A percentile compares a stretch with the other conserved stretches of the same genome.
Evolutionary conservation across 257 asterid species (phyloP).

Genomic region (Penstemon newberryi): DNA sequence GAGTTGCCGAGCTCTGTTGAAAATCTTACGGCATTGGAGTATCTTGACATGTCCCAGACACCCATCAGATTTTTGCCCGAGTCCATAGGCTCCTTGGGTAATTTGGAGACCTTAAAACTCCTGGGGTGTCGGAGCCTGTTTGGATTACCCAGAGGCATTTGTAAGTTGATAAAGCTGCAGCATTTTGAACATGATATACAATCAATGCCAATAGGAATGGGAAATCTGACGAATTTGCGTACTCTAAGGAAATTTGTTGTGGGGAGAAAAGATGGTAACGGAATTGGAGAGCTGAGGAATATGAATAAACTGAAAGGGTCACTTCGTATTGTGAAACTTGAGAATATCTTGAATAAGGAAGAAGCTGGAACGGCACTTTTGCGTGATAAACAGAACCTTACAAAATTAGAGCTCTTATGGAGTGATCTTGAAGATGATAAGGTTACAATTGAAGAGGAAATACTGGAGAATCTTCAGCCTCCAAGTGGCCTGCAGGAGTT

Average conservation of each 20-base stretch:
- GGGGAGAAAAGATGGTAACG: slow-evolving; percentile 24
- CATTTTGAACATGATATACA: slow-evolving; percentile 29
- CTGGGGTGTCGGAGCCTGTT: slow-evolving; percentile 16
- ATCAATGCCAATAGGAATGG: slow-evolving; percentile 31
- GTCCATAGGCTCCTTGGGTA: slow-evolving; percentile 11
- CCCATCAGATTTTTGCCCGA: slow-evolving; percentile 28
- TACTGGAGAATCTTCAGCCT: slow-evolving; percentile 22
- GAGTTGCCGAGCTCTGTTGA: slow-evolving; percentile 23
- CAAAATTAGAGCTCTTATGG: slow-evolving; percentile 24
- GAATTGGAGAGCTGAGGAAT: slow-evolving; percentile 24
- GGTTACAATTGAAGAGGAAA: slow-evolving; percentile 14
- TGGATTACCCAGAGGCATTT: slow-evolving; percentile 21
- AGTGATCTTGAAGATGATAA: slow-evolving; percentile 13
- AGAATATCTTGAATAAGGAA: slow-evolving; percentile 14
- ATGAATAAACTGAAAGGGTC: slow-evolving; percentile 32
- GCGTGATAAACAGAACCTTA: slow-evolving; percentile 14
- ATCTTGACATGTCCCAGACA: slow-evolving; percentile 28
- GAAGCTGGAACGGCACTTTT: slow-evolving; percentile 27
- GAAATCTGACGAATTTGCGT: slow-evolving; percentile 24
- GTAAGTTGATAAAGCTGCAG: slow-evolving; percentile 18
- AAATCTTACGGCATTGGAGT: slow-evolving; percentile 17
- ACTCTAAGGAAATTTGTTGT: slow-evolving; percentile 26
- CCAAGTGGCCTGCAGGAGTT: slow-evolving; percentile 20
- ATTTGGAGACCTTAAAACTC: slow-evolving; percentile 25
- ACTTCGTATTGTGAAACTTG: slow-evolving; percentile 24